Conservation (phyloP, 129 eudicot species). For the Gnaphalium uliginosum region DNA sequence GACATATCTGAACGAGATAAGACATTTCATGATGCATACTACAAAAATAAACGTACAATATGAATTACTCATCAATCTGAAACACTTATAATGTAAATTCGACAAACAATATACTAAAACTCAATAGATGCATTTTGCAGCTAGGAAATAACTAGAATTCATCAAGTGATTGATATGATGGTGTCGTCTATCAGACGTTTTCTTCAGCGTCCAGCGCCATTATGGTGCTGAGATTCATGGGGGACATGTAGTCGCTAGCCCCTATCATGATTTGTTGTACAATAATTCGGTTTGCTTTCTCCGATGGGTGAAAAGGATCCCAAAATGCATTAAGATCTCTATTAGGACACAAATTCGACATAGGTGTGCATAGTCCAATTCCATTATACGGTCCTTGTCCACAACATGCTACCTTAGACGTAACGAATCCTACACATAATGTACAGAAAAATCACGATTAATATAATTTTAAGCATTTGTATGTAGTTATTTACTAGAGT, state of each 20-base stretch:
- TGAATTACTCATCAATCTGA: slow-evolving; percentile 12
- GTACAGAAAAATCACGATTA: background rate
- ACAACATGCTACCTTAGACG: slow-evolving; percentile 42
- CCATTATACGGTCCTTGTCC: slow-evolving; percentile 58
- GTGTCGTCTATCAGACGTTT: background rate
- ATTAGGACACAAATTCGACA: slow-evolving; percentile 41
- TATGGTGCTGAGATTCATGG: slow-evolving; percentile 45
- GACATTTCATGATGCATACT: slow-evolving; percentile 12
- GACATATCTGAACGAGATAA: background rate
- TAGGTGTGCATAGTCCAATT: slow-evolving; percentile 41
- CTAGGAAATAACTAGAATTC: slow-evolving; percentile 11
- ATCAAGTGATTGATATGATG: background rate
- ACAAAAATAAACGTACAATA: slow-evolving; percentile 11
- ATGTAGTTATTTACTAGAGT: background rate
- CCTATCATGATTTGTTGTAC: slow-evolving; percentile 32
- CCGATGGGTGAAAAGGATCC: slow-evolving; percentile 51
- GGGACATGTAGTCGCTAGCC: slow-evolving; percentile 31
- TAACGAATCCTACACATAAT: slow-evolving; percentile 37
- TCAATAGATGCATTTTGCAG: background rate
- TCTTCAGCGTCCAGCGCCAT: slow-evolving; percentile 36
- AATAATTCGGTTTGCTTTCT: slow-evolving; percentile 41
- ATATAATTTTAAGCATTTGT: background rate
- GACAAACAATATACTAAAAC: slow-evolving; percentile 15
- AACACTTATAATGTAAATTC: slow-evolving; percentile 19
- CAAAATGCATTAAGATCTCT: slow-evolving; percentile 42